Conservation (phyloP, 768 basidiomycete species). For the Trametes villosa region DNA sequence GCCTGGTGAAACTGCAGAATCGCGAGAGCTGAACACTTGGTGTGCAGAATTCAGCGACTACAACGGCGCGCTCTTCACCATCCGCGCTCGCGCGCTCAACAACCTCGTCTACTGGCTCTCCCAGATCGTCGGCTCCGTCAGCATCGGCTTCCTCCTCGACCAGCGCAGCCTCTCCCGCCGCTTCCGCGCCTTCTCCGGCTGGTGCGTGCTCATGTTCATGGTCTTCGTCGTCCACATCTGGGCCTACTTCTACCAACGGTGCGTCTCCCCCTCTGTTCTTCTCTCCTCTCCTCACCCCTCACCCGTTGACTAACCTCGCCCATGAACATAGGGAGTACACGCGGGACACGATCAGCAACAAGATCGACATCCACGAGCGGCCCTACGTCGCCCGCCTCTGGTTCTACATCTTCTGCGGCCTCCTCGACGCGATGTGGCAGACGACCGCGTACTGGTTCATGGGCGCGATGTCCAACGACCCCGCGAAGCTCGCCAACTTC, state of each 20-base stretch:
- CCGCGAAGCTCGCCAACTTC: constrained; percentile 78
- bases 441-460: constrained; percentile 82
- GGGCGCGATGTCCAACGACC: constrained; percentile 86
- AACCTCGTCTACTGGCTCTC: constrained; percentile 80
- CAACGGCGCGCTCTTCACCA: constrained; percentile 81
- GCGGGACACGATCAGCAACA: constrained; percentile 47
- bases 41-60: constrained; percentile 73
- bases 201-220: constrained; percentile 62
- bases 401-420: constrained; percentile 73
- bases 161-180: constrained; percentile 58
- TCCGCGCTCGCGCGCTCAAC: constrained; percentile 77
- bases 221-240: constrained; percentile 75
- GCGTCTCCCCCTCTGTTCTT: not conserved
- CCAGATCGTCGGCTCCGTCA: constrained; percentile 75
- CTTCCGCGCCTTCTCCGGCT: constrained; percentile 71
- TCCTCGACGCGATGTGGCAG: constrained; percentile 87
- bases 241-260: constrained; percentile 57
- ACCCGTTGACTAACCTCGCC: not conserved
- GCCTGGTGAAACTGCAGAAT: not conserved
- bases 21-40: constrained; percentile 7
- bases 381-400: constrained; percentile 59
- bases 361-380: constrained; percentile 63
- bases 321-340: constrained; percentile 50
- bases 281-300: not conserved
- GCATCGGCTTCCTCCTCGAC: constrained; percentile 74